These are phyloP conservation scores for Lipomyces orientalis DNA, from an alignment of 805 yeast species.

Conservation along the genomic window DNA sequence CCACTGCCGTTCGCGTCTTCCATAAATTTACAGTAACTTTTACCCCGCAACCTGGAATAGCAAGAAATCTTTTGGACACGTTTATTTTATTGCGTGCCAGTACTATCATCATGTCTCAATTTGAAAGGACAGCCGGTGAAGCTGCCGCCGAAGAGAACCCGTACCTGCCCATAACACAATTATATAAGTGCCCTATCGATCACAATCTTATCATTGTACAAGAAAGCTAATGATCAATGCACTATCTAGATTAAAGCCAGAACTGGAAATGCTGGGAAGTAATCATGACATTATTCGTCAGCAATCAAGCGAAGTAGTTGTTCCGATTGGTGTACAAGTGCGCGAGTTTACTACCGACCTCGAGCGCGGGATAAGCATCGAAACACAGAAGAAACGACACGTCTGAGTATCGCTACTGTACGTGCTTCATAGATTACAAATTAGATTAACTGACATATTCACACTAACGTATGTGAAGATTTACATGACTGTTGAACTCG, in stretches of 20 bases:
- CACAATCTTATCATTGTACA: not conserved
- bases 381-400: slow-evolving; percentile 4
- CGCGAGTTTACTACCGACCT: slow-evolving; percentile 20
- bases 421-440: not conserved
- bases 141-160: slow-evolving; percentile 4
- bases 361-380: slow-evolving; percentile 22
- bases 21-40: not conserved
- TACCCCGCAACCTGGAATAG: not conserved
- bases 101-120: not conserved
- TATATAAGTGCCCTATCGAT: slow-evolving; percentile 21
- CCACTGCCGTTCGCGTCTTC: not conserved
- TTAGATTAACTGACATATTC: not conserved
- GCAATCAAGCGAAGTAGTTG: slow-evolving; percentile 23
- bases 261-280: slow-evolving; percentile 12
- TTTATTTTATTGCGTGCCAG: not conserved
- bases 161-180: slow-evolving; percentile 28
- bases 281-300: slow-evolving; percentile 11
- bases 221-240: slow-evolving; percentile 2
- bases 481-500: not conserved
- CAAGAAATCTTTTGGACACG: no score
- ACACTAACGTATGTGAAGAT: not conserved
- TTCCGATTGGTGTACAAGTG: slow-evolving; percentile 24
- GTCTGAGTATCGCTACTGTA: not conserved
- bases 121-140: not conserved
- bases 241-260: slow-evolving; percentile 20